Percentiles rank a stretch among this genome's conserved stretches.
Conservation (phyloP, 2,329 filamentous ascomycete genomes). For the Claviceps sorghi region DNA sequence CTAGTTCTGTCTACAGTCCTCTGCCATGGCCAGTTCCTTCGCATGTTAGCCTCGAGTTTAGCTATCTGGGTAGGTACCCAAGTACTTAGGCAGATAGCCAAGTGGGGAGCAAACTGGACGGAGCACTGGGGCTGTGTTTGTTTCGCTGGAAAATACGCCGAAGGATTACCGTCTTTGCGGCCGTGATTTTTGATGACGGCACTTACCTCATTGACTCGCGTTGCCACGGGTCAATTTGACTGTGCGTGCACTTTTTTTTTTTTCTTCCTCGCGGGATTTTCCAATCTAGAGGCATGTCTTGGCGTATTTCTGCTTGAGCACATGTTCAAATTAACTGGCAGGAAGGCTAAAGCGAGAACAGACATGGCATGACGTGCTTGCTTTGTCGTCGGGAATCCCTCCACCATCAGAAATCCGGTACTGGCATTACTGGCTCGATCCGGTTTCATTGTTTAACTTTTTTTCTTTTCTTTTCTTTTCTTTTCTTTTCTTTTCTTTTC, state of each 20-base stretch:
- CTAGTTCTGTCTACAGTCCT: neutral
- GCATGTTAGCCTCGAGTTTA: neutral
- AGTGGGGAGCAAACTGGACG: neutral
- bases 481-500: neutral
- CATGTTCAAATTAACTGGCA: neutral
- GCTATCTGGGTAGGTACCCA: neutral
- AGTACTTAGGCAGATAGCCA: neutral
- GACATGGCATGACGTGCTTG: neutral
- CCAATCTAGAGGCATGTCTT: too few species aligned
- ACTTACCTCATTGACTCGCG: neutral
- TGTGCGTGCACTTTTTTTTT: neutral
- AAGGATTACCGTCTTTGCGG: too few species aligned
- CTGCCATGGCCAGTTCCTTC: neutral
- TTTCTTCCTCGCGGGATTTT: neutral
- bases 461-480: neutral
- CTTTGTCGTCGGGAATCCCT: neutral
- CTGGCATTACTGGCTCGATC: neutral
- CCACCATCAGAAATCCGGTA: too few species aligned
- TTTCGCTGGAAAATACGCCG: neutral
- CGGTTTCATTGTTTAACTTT: neutral
- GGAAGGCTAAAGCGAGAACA: neutral
- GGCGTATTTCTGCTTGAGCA: neutral
- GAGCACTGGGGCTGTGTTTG: neutral
- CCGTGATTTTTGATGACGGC: neutral
- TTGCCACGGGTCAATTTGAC: neutral